Conservation (phyloP, 2,329 filamentous ascomycete genomes). For the Periconia sp. region DNA sequence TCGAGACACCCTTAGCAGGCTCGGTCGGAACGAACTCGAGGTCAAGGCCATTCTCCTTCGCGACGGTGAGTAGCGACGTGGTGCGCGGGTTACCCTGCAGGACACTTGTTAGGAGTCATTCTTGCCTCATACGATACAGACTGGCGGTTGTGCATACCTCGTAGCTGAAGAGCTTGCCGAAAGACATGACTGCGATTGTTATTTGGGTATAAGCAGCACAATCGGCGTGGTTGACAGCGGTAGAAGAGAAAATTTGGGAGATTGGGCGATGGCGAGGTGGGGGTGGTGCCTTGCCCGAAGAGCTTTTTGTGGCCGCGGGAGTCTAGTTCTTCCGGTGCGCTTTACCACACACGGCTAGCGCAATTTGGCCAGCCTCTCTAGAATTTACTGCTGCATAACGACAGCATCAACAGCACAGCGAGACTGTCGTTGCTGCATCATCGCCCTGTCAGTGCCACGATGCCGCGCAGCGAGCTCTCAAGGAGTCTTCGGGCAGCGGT, state of each 20-base stretch:
- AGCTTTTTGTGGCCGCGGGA: conserved; percentile 22
- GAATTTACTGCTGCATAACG: conserved; percentile 12
- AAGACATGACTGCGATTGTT: conserved; percentile 73
- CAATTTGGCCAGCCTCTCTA: conserved; percentile 8
- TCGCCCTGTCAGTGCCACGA: conserved; percentile 20
- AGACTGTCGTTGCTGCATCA: conserved; percentile 13
- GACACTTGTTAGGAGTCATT: conserved; percentile 34
- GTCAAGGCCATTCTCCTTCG: conserved; percentile 96
- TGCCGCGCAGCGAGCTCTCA: conserved; percentile 41
- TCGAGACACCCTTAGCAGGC: conserved; percentile 66
- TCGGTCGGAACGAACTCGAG: conserved; percentile 81
- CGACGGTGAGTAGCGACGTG: conserved; percentile 86
- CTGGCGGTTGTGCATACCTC: conserved; percentile 53
- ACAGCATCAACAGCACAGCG: conserved; percentile 13
- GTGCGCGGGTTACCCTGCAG: conserved; percentile 85
- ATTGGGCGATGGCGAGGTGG: conserved; percentile 23
- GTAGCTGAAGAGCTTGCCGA: conserved; percentile 96
- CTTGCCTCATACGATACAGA: conserved; percentile 3
- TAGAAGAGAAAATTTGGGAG: conserved; percentile 32
- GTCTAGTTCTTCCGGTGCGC: conserved; percentile 31
- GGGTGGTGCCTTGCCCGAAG: conserved; percentile 21
- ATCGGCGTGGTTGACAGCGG: conserved; percentile 30
- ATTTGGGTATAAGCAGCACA: conserved; percentile 32
- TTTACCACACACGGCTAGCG: conserved; percentile 5
- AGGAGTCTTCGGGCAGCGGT: conserved; percentile 33